Conservation (phyloP, 2,329 filamentous ascomycete genomes). For the Phialemoniopsis sp. region DNA sequence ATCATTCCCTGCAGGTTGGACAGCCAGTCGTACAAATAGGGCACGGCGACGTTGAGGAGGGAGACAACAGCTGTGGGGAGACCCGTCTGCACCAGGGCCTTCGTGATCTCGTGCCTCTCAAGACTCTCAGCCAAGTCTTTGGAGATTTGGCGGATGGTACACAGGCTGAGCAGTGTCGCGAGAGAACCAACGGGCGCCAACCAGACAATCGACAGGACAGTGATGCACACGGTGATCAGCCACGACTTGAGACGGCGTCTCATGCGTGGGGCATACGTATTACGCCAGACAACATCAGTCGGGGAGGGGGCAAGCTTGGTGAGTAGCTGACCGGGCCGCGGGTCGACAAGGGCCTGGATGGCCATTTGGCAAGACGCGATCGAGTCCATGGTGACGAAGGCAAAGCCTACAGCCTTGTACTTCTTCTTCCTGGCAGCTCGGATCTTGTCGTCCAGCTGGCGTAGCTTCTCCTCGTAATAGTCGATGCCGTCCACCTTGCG, state of each 20-base stretch:
- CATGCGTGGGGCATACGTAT: conserved; percentile 78
- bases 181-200: conserved; percentile 76
- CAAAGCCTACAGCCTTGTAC: conserved; percentile 75
- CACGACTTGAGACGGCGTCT: conserved; percentile 75
- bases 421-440: conserved; percentile 64
- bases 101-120: conserved; percentile 61
- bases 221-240: conserved; percentile 79
- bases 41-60: conserved; percentile 82
- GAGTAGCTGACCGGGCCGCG: conserved; percentile 78
- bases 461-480: conserved; percentile 85
- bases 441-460: conserved; percentile 74
- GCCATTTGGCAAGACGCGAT: conserved; percentile 93
- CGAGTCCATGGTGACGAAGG: conserved; percentile 96
- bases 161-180: conserved; percentile 74
- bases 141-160: conserved; percentile 70
- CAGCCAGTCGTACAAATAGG: conserved; percentile 91
- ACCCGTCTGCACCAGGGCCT: conserved; percentile 80
- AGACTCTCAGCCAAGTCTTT: conserved; percentile 68
- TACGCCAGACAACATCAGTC: conserved; percentile 89
- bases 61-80: conserved; percentile 83
- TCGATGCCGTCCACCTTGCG: conserved; percentile 85
- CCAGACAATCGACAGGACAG: conserved; percentile 83
- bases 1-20: conserved; percentile 92
- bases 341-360: conserved; percentile 89
- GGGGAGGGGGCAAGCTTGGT: conserved; percentile 85